Evolutionary conservation across 2,329 filamentous ascomycete species (phyloP), one percentile per base, ranked within the genome.

Genomic region (Metarhizium anisopliae): DNA sequence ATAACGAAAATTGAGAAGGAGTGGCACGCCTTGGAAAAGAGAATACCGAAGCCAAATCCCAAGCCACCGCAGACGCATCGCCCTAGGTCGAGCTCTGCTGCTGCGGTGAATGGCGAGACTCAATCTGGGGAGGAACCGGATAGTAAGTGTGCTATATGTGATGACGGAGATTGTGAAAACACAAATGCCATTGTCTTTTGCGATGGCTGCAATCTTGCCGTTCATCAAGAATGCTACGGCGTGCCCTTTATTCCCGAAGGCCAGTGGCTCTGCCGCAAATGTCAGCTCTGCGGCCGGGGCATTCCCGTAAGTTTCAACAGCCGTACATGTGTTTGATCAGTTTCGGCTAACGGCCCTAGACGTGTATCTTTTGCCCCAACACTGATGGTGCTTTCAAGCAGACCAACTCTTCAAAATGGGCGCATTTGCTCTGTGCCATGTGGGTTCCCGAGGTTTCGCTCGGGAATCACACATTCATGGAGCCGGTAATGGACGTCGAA

Each of bases 1-100:
- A 95, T 99, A 74, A 99, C 94, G 10, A 96, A 96, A 70, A 96
- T 99, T 58, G 94, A 99, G 71, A 96, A 96, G 72, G 93, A 97
- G 69, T 99, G 94, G 90, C 90, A 97, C 69, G 89, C 90, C 6
- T 77, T 99, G 7, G 94, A 99, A 71, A 96, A 95, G 75, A 82
- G 91, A 58, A 97, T 99, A 67, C 94, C 94, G 0, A 99, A 99
- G 68, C 90, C 92, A 14, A 96, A 96, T 66, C 93, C 93, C 0
- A 96, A 96, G 64, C 92, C 94, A 50, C 92, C 93, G 14, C 93
- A 96, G 72, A 96, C 91, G 3, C 92, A 96, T 67, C 82, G 93
- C 40, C 93, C 92, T 18, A 84, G 93, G 58, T 96, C 93, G 47
- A 95, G 92, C 70, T 96, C 91, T 55, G 93, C 93, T 50, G 93